These are phyloP conservation scores for Solanum ahanhuiri DNA, from an alignment of 257 asterid species.

Conservation along the genomic window DNA sequence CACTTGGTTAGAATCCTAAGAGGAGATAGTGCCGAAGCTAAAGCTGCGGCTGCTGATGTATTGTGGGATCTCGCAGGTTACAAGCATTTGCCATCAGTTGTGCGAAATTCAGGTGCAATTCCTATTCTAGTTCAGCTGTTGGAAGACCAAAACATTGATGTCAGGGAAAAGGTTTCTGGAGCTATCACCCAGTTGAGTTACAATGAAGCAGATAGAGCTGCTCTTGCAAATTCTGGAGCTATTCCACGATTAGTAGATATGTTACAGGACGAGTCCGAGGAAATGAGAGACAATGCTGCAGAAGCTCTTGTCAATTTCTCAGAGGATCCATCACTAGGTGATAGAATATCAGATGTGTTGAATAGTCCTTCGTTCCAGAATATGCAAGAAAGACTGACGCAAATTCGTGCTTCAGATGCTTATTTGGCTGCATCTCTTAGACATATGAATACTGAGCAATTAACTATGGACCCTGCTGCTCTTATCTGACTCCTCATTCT, in stretches of 20 bases:
- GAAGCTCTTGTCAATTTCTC: constrained; percentile 48
- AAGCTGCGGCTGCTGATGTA: constrained; percentile 49
- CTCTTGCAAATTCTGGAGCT: constrained; percentile 44
- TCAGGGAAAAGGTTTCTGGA: constrained; percentile 42
- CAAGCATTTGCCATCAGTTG: constrained; percentile 17
- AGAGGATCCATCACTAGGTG: constrained; percentile 30
- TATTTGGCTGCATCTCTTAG: constrained; percentile 18
- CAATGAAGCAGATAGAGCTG: constrained; percentile 17
- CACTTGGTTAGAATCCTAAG: constrained; percentile 37
- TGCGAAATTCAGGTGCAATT: constrained; percentile 32
- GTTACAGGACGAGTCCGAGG: constrained; percentile 31
- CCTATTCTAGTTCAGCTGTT: constrained; percentile 35
- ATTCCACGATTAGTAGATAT: constrained; percentile 22
- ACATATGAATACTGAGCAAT: constrained; percentile 10
- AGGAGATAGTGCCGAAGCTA: constrained; percentile 27
- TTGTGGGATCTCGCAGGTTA: constrained; percentile 38
- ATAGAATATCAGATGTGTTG: constrained; percentile 16
- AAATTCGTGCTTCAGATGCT: constrained; percentile 22
- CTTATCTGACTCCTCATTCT: not conserved
- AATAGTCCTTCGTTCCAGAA: constrained; percentile 28
- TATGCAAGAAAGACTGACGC: constrained; percentile 28
- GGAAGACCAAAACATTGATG: constrained; percentile 16
- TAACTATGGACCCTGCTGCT: constrained; percentile 9
- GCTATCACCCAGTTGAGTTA: constrained; percentile 49
- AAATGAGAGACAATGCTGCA: constrained; percentile 40